Base-by-base conservation (phyloP, 345 rosid species). In the Hibiscus trionum region DNA sequence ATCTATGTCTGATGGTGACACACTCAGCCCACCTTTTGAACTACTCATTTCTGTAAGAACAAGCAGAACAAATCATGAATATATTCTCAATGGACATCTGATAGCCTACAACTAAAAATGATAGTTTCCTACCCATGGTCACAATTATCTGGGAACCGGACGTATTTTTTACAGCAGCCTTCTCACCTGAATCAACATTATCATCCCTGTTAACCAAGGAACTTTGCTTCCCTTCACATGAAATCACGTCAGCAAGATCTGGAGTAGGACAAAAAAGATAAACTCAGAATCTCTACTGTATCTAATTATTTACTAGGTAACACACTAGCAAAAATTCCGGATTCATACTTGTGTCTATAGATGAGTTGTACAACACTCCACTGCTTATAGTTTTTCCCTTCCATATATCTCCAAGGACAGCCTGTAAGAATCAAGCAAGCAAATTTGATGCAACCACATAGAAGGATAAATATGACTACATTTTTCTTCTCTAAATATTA, bases 361-460 rank as follows among this genome's bases (percentile, higher is more conserved):
- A 77, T 77, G 87, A 80, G 70, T 77, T 80, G 75, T 79, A 72
- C 8, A 72, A 66, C 52, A 84, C 85, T 52, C 77, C 91, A 74
- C 93, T 88, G 80, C 87, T 76, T 15, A 81, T 82, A 50, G 88
- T 79, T 80, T 80, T 85, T 63, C 93, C 97, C 73, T 85, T 83
- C 89, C 88, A 89, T 73, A 89, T 86, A 59, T 84, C 88, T 37
- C 78, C 77, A 70, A 86, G 86, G 76, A 79, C 67, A 75, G 17
- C 19, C 96, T 90, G 75, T 50, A 76, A 73, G 35, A 70, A 66
- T 61, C 17, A 59, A 0, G 16, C 53, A 44, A 56, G 50, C 65
- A 63, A 72, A 65, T 55, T 61, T 37, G 7, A 71, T 27, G 53
- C 37, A 59, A 59, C 4, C 0, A 26, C 7, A 71, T 57, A 39